Percentiles rank a stretch among this genome's conserved stretches.
phyloP scores from a whole-genome alignment of 1,284 basidiomycete species.

The Earliella scabrosa region DNA sequence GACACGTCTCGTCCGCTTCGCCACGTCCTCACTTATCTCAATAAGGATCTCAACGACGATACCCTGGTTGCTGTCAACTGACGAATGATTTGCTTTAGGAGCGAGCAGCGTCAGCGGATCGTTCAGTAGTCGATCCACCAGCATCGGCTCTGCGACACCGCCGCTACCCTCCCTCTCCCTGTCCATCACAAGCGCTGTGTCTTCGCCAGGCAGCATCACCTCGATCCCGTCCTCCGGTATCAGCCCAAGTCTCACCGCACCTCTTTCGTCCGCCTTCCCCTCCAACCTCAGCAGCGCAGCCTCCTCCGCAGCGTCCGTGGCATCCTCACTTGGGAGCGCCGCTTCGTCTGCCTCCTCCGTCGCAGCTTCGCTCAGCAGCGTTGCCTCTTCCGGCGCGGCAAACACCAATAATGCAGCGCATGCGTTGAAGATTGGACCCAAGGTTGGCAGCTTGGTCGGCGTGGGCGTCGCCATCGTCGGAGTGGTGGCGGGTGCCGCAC shows the following conservation, averaged over 20 bases:
- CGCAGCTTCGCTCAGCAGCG: background rate
- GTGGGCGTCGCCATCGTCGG: background rate
- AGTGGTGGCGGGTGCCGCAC: background rate
- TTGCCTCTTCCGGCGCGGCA: constrained; percentile 2
- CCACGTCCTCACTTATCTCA: background rate
- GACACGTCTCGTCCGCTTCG: background rate
- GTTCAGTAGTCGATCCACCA: too few species aligned
- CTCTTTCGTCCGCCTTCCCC: too few species aligned
- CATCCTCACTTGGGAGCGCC: background rate
- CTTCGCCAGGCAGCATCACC: background rate
- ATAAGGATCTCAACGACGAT: too few species aligned
- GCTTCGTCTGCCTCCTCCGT: too few species aligned
- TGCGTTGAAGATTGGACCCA: too few species aligned
- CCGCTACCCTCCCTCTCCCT: background rate
- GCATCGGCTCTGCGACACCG: too few species aligned
- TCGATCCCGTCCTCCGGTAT: too few species aligned
- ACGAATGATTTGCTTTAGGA: too few species aligned
- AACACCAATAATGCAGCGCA: too few species aligned
- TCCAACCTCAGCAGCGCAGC: background rate
- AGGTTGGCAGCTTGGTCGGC: background rate
- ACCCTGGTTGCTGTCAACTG: too few species aligned
- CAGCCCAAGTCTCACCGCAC: too few species aligned
- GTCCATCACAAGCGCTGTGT: background rate
- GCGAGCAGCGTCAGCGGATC: too few species aligned
- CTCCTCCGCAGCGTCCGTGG: background rate